A percentile compares a stretch with the other conserved stretches of the same genome.
These are phyloP conservation scores for Mortierella sp. DNA, from an alignment of 371 early-diverging fungal species.

Conservation along the genomic window DNA sequence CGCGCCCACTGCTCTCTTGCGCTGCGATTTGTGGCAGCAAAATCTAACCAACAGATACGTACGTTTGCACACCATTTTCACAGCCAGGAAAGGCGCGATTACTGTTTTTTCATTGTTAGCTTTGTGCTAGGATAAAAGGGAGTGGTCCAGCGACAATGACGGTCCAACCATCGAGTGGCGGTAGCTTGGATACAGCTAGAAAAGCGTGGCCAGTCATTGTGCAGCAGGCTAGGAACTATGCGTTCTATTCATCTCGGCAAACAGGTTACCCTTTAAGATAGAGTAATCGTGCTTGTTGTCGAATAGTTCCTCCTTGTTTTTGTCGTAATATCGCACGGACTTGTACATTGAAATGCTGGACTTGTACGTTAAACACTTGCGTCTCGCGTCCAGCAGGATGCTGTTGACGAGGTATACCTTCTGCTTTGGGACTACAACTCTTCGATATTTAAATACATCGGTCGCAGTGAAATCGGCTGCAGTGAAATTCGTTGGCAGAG, in stretches of 20 bases:
- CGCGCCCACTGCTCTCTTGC: no score
- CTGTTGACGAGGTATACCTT: conserved; percentile 17
- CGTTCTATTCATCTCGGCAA: conserved; percentile 24
- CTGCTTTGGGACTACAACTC: conserved; percentile 15
- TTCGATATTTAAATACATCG: conserved; percentile 24
- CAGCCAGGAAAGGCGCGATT: no score
- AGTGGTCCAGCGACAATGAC: no score
- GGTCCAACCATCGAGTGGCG: no score
- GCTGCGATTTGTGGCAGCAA: no score
- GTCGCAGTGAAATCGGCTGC: conserved; percentile 4
- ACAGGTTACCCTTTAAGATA: conserved; percentile 11
- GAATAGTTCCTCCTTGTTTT: conserved; percentile 14
- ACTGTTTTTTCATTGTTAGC: no score
- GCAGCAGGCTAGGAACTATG: no score
- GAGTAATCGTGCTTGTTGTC: conserved; percentile 9
- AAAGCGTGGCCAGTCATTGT: no score
- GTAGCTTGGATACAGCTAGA: no score
- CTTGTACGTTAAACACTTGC: conserved; percentile 23
- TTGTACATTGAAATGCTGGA: conserved; percentile 30
- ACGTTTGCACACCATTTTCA: no score
- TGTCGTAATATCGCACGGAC: conserved; percentile 22
- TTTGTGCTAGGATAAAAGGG: no score
- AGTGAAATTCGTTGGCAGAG: not conserved
- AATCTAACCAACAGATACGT: no score
- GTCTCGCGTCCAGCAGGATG: conserved; percentile 11